Conservation (phyloP, 164 flowering plant genomes). For the Piper longum region DNA sequence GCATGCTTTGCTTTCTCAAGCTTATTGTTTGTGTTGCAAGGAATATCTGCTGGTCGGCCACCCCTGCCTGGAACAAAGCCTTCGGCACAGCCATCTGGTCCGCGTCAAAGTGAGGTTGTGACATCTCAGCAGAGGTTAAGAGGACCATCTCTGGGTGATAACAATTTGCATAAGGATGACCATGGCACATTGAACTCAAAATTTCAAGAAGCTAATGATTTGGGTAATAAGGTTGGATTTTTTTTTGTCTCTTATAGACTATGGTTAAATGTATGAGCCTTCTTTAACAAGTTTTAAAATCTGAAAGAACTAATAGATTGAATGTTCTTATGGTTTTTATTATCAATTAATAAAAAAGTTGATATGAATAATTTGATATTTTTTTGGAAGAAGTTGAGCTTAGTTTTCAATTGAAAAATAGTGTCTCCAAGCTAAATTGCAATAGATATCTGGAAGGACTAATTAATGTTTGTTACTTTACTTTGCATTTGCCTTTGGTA, state of each 20-base stretch:
- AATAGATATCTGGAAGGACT: background rate
- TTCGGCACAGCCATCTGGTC: conserved; percentile 25
- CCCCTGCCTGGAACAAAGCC: conserved; percentile 36
- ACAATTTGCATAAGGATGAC: conserved; percentile 80
- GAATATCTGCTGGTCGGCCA: conserved; percentile 34
- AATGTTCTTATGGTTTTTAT: no score
- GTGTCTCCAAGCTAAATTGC: no score
- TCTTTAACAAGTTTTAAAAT: no score
- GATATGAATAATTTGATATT: no score
- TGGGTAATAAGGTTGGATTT: conserved; percentile 54
- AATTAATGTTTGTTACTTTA: background rate
- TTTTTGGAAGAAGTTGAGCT: no score
- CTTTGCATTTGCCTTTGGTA: background rate
- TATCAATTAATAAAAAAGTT: no score
- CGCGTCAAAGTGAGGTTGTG: conserved; percentile 22
- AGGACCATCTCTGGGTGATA: conserved; percentile 69
- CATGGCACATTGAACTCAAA: conserved; percentile 61
- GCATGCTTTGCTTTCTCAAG: conserved; percentile 1
- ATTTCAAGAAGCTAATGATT: conserved; percentile 69
- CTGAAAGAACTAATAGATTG: no score
- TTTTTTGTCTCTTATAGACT: background rate
- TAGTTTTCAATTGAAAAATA: no score
- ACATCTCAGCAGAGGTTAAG: conserved; percentile 47
- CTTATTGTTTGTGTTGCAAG: conserved; percentile 48
- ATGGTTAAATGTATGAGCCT: no score